Evolutionary conservation across 495 filamentous ascomycete genomes (phyloP).

Genomic region (Friedmanniomyces simplex): DNA sequence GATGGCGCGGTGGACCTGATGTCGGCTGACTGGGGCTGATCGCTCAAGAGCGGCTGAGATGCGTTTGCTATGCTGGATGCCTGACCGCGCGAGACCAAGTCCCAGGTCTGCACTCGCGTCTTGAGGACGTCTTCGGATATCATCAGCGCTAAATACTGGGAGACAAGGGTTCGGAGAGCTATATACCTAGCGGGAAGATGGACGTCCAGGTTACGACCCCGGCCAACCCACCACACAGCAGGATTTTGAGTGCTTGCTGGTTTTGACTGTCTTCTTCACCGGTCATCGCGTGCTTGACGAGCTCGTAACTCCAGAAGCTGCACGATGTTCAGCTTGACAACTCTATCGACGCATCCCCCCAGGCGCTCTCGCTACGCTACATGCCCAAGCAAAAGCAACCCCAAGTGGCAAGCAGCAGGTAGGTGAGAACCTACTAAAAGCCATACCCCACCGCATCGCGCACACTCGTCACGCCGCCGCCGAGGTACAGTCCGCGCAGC

Average conservation of each 20-base stretch:
- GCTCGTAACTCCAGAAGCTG: conserved; percentile 79
- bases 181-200: conserved; percentile 58
- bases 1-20: too few relatives aligned
- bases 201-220: conserved; percentile 81
- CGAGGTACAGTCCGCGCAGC: conserved; percentile 61
- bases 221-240: conserved; percentile 76
- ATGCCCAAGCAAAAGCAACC: too few relatives aligned
- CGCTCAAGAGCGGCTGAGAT: conserved; percentile 27
- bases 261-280: conserved; percentile 32
- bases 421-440: conserved; percentile 56
- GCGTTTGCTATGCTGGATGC: neutral
- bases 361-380: too few relatives aligned
- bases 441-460: conserved; percentile 82
- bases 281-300: conserved; percentile 46
- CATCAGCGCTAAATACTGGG: neutral
- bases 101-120: conserved; percentile 62
- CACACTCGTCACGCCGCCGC: conserved; percentile 65
- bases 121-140: conserved; percentile 65
- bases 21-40: conserved; percentile 5
- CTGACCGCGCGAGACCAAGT: conserved; percentile 7
- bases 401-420: too few relatives aligned
- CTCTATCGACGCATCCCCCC: too few relatives aligned
- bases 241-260: conserved; percentile 48
- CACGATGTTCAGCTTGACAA: neutral
- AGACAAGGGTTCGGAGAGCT: neutral